A percentile compares a stretch with the other conserved stretches of the same genome.
Conservation (phyloP, 495 filamentous ascomycete genomes). For the Penicillium soppii region DNA sequence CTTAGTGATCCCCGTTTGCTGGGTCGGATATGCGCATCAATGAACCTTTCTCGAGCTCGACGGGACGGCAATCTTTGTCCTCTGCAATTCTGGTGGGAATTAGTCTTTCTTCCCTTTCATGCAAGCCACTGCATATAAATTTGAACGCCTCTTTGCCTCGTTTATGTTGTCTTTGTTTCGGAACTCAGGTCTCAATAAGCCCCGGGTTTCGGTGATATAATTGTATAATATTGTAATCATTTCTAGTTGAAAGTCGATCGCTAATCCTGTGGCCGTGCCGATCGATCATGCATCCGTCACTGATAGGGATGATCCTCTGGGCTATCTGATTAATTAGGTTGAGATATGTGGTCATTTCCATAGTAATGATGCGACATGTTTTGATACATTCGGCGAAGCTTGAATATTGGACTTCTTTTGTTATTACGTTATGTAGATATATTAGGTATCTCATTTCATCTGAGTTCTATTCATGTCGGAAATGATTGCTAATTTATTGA, state of each 20-base stretch:
- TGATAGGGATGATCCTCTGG: conserved; percentile 28
- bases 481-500: neutral
- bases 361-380: neutral
- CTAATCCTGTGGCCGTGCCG: conserved; percentile 11
- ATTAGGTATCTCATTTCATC: neutral
- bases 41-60: conserved; percentile 9
- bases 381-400: too few species aligned
- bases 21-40: conserved; percentile 13
- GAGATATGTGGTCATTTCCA: conserved; percentile 1
- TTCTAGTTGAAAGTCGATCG: conserved; percentile 8
- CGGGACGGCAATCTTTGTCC: neutral
- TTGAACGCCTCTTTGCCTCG: conserved; percentile 3
- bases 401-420: too few species aligned
- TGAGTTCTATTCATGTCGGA: neutral
- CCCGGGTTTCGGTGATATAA: conserved; percentile 1
- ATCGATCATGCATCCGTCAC: conserved; percentile 20
- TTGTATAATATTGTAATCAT: neutral
- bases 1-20: conserved; percentile 11
- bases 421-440: too few species aligned
- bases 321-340: neutral
- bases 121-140: neutral
- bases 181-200: neutral
- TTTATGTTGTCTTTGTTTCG: conserved; percentile 7
- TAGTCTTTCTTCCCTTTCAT: neutral
- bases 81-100: neutral